Evolutionary conservation across 306 rosid species (phyloP).

Genomic region (Bauhinia variegata): DNA sequence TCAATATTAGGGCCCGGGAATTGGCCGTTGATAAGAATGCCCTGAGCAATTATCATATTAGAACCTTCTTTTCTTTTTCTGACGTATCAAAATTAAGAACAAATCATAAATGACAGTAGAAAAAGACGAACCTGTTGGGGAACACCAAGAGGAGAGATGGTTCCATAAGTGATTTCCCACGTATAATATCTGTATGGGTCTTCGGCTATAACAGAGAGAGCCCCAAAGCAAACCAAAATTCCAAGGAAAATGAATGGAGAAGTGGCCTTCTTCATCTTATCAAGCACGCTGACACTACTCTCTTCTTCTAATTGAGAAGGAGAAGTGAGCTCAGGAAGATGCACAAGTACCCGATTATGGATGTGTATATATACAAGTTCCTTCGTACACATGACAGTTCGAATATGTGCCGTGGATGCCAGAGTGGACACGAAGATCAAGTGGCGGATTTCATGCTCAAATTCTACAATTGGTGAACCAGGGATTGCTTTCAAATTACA

Average conservation of each 20-base stretch:
- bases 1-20: slow-evolving; percentile 90
- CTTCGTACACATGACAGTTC: neutral
- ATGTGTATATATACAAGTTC: slow-evolving; percentile 18
- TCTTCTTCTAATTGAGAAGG: neutral
- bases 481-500: no score
- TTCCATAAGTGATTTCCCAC: slow-evolving; percentile 68
- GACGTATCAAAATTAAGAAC: neutral
- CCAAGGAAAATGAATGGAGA: slow-evolving; percentile 42
- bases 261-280: slow-evolving; percentile 50
- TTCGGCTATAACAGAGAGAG: slow-evolving; percentile 60
- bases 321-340: slow-evolving; percentile 17
- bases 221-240: slow-evolving; percentile 52
- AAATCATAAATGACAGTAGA: neutral
- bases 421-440: neutral
- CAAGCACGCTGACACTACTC: neutral
- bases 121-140: slow-evolving; percentile 60
- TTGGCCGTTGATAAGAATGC: slow-evolving; percentile 81
- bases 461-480: neutral
- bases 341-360: slow-evolving; percentile 3
- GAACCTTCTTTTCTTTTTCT: neutral
- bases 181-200: slow-evolving; percentile 62
- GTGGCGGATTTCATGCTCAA: neutral
- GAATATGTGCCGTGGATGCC: slow-evolving; percentile 19
- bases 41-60: slow-evolving; percentile 51
- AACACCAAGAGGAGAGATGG: slow-evolving; percentile 68